Base-by-base conservation (phyloP, 371 early-diverging fungal genomes). In the Mortierella sp. region DNA sequence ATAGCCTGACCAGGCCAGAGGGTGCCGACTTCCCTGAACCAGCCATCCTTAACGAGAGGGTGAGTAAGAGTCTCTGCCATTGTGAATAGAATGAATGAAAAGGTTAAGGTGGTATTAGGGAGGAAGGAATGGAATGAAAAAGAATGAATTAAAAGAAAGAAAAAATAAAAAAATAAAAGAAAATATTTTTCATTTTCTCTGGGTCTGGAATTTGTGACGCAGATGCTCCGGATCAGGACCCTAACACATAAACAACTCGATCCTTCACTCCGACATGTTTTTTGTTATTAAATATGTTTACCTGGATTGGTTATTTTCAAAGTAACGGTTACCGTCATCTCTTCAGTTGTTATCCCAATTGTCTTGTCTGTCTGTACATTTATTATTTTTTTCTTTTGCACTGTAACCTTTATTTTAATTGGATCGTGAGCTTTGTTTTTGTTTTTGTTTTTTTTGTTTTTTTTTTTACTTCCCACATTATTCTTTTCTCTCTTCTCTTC, bases 1-100 rank as follows among this genome's bases (percentile, higher is more conserved):
- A 97, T 96, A 76, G 96, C 97, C 89, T 98, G 98, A 54, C 99
- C 99, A 62, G 98, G 98, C 99, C 99, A 98, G 85, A 96, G 90
- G 66, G 92, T 89, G 71, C 91, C 84, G 78, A 93, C 92, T 88
- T 98, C 99, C 83, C 89, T 90, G 93, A 98, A 98, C 98, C 98
- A 98, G 60, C 95, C 96, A 87, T 96, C 93, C 75, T 87, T 84
- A 86, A 98, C 95, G 86, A 92, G 93, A 55, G 96, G 94, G 89
- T 98, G 97, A 57, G 93, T 86, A 72, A 91, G 89, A 72, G 83
- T 61, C 43, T 77, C 78, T 32, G 71, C 72, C 85, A 66, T 80
- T 64, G 63, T 58, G 59, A 32, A 12, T 35, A 26, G 34, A 55
- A 28, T 61, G 61, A 65, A 53, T 42, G 43, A 64, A 58, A 47